Percentiles rank a stretch among this genome's conserved stretches.
These are phyloP conservation scores for Trichophyton rubrum DNA, from an alignment of 2,329 filamentous ascomycete species.

Conservation along the genomic window DNA sequence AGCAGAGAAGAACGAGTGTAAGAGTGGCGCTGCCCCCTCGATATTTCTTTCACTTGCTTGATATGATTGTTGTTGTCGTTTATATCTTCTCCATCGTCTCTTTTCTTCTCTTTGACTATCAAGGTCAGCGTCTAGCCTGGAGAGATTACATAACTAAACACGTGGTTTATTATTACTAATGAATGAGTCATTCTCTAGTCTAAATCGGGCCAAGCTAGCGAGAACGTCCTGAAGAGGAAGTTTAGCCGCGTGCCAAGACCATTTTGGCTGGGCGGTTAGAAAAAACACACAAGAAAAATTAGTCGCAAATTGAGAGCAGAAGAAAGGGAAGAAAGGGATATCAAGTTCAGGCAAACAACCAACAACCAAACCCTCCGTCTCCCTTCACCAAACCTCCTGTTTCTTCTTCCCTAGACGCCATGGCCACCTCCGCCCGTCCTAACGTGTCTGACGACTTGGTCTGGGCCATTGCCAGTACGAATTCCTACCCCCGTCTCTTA, in stretches of 20 bases:
- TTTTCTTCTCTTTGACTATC: not conserved
- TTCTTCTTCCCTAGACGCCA: constrained; percentile 18
- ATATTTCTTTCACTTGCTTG: not conserved
- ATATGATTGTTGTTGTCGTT: too few relatives aligned
- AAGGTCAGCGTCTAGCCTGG: not conserved
- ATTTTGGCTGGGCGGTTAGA: not conserved
- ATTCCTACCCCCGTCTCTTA: constrained; percentile 6
- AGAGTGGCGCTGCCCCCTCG: not conserved
- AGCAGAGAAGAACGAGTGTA: not conserved
- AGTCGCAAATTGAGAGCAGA: not conserved
- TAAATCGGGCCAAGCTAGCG: constrained; percentile 29
- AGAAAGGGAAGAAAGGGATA: not conserved
- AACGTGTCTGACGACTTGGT: constrained; percentile 83
- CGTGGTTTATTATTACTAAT: not conserved
- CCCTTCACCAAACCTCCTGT: constrained; percentile 16
- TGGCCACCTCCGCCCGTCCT: constrained; percentile 41
- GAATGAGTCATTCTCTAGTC: constrained; percentile 16
- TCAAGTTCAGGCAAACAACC: not conserved
- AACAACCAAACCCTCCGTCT: constrained; percentile 15
- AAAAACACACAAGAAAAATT: constrained; percentile 6
- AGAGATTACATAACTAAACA: not conserved
- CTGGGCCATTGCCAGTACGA: constrained; percentile 93
- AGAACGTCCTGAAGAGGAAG: constrained; percentile 13
- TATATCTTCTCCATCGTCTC: not conserved
- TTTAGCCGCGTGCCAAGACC: not conserved